Percentiles rank a stretch among this genome's conserved stretches.
These are phyloP conservation scores for Mayamaea pseudoterrestris DNA, from an alignment of 108 stramenopile genomes.

Conservation along the genomic window DNA sequence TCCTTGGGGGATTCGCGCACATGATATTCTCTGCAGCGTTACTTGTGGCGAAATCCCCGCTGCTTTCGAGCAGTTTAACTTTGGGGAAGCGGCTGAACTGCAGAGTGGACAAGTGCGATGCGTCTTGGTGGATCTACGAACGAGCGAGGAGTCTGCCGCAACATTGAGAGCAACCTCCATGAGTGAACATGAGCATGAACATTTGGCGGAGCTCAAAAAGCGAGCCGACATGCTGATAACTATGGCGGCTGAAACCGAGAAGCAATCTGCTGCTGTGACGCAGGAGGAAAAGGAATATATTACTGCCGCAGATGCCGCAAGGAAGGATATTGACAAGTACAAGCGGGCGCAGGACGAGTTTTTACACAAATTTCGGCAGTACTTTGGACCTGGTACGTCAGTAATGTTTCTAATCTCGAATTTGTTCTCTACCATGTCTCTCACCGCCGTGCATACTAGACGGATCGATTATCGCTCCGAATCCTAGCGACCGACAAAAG, in stretches of 20 bases:
- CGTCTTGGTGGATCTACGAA: conserved; percentile 53
- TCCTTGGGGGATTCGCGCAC: conserved; percentile 47
- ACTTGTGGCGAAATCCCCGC: conserved; percentile 57
- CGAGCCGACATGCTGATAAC: conserved; percentile 5
- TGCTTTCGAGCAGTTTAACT: conserved; percentile 10
- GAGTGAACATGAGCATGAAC: conserved; percentile 17
- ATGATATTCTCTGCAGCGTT: conserved; percentile 34
- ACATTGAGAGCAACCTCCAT: conserved; percentile 29
- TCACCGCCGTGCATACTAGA: too few relatives aligned
- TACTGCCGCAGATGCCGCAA: conserved; percentile 1
- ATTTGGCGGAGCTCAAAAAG: conserved; percentile 18
- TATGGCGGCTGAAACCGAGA: conserved; percentile 11
- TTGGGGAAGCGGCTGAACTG: conserved; percentile 16
- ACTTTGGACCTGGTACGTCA: conserved; percentile 31
- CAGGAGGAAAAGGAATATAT: conserved; percentile 23
- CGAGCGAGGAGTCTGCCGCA: conserved; percentile 42
- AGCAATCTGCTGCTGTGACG: background rate
- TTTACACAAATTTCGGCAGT: conserved; percentile 21
- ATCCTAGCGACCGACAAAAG: conserved; percentile 23
- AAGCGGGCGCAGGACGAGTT: conserved; percentile 19
- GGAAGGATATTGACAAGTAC: conserved; percentile 16
- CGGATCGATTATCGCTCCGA: too few relatives aligned
- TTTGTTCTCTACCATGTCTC: too few relatives aligned
- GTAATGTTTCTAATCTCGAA: background rate
- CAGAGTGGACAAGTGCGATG: conserved; percentile 55